phyloP scores from a whole-genome alignment of 2,329 filamentous ascomycete genomes.

The Stenocarpella maydis region DNA sequence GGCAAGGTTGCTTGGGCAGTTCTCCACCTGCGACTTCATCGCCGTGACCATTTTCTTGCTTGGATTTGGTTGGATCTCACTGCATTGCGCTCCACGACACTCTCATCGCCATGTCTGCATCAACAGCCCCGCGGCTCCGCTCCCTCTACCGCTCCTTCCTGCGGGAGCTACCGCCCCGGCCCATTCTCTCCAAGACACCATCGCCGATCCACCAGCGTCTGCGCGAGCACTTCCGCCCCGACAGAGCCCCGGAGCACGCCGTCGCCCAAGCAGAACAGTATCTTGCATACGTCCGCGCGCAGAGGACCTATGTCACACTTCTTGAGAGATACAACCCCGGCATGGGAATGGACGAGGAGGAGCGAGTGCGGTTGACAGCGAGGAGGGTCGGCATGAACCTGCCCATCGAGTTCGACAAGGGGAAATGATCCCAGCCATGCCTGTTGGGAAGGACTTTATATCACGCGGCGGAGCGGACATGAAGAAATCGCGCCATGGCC shows the following conservation, averaged over 20 bases:
- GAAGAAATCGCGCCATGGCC: no score
- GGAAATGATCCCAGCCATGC: constrained; percentile 25
- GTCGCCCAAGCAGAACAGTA: constrained; percentile 74
- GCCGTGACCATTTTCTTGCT: not conserved
- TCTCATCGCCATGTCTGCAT: constrained; percentile 43
- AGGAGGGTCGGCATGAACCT: constrained; percentile 90
- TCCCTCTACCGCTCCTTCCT: constrained; percentile 88
- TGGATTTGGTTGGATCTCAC: not conserved
- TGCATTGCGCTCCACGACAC: not conserved
- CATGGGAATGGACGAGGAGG: constrained; percentile 85
- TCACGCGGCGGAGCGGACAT: no score
- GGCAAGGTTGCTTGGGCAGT: no score
- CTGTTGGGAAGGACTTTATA: not conserved
- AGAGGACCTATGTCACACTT: constrained; percentile 81
- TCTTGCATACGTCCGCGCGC: constrained; percentile 81
- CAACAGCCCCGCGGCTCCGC: constrained; percentile 62
- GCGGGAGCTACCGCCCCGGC: constrained; percentile 83
- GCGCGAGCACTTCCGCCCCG: constrained; percentile 65
- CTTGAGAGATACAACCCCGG: constrained; percentile 94
- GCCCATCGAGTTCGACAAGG: constrained; percentile 66
- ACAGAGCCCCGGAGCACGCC: constrained; percentile 40
- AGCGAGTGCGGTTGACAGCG: constrained; percentile 84
- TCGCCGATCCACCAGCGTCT: constrained; percentile 76
- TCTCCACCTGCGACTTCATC: no score
- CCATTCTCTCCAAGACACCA: constrained; percentile 62